Percentiles rank a stretch among this genome's conserved stretches.
Evolutionary conservation across 106 monocot genomes (phyloP).

Genomic region (Xerophyta viscosa): DNA sequence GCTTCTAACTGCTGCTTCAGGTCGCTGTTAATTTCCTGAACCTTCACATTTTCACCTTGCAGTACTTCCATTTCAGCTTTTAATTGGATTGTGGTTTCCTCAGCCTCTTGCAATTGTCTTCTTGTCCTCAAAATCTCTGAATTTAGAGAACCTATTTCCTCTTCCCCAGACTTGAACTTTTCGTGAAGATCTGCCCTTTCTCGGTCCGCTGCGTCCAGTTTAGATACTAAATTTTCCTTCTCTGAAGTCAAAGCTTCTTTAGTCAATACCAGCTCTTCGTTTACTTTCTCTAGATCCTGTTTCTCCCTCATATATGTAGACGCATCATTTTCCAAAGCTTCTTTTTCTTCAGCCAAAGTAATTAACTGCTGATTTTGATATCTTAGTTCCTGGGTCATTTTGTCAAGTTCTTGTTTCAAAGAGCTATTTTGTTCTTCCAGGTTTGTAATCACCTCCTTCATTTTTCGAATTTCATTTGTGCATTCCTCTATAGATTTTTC

Average conservation of each 20-base stretch:
- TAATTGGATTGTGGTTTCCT: constrained; percentile 21
- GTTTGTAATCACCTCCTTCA: constrained; percentile 1
- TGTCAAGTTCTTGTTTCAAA: constrained; percentile 6
- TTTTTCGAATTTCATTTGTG: background rate
- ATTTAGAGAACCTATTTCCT: constrained; percentile 21
- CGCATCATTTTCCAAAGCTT: background rate
- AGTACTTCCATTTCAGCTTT: constrained; percentile 10
- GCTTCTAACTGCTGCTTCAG: constrained; percentile 28
- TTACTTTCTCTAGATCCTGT: constrained; percentile 5
- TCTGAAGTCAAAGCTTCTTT: constrained; percentile 17
- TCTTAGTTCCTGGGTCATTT: background rate
- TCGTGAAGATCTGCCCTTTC: constrained; percentile 13
- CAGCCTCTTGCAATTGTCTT: constrained; percentile 14
- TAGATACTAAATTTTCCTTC: constrained; percentile 23
- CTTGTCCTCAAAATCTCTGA: constrained; percentile 17
- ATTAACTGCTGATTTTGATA: background rate
- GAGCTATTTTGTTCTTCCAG: background rate
- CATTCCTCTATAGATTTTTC: constrained; percentile 10
- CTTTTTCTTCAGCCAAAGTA: constrained; percentile 5
- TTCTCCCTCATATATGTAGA: background rate
- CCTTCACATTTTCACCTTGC: constrained; percentile 22
- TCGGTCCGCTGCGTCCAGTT: constrained; percentile 15
- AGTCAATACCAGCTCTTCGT: constrained; percentile 15
- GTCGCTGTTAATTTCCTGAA: constrained; percentile 14
- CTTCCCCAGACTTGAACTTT: constrained; percentile 16